Base-by-base conservation (phyloP, 805 yeast species). In the Yamadazyma insecticola region DNA sequence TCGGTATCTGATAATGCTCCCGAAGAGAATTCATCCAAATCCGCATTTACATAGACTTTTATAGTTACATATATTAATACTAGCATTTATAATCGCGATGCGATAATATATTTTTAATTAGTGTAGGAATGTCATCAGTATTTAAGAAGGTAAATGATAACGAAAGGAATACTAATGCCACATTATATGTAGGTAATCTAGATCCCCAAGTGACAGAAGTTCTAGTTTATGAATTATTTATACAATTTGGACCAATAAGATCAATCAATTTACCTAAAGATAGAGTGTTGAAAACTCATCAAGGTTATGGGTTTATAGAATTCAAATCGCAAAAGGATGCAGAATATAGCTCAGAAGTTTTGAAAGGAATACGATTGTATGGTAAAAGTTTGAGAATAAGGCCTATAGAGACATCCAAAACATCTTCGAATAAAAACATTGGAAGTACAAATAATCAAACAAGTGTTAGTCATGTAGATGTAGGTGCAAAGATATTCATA, bases 271-370 rank as follows among this genome's bases (percentile, higher is more conserved):
- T 92, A 41, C 97, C 97, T 5, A 79, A 76, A 47, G 96, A 88
- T 49, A 70, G 86, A 39, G 66, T 88, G 4, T 57, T 76, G 17
- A 74, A 74, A 37, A 62, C 72, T 1, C 88, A 83, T 47, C 94
- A 82, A 47, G 97, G 97, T 4, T 90, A 67, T 60, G 97, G 95
- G 7, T 90, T 92, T 57, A 81, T 83, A 1, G 92, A 85, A 50
- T 80, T 83, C 47, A 56, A 62, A 30, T 60, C 66, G 11, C 57
- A 60, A 2, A 63, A 57, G 13, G 96, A 87, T 44, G 81, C 82
- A 0, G 81, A 77, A 6, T 90, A 88, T 51, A 85, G 78, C 1
- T 55, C 72, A 21, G 67, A 72, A 36, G 55, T 83, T 1, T 52
- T 85, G 50, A 63, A 70, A 36, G 88, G 87, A 5, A 58, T 77